Evolutionary conservation across 306 rosid species (phyloP), one percentile per base, ranked within the genome.

Genomic region (Medicago lupulina): DNA sequence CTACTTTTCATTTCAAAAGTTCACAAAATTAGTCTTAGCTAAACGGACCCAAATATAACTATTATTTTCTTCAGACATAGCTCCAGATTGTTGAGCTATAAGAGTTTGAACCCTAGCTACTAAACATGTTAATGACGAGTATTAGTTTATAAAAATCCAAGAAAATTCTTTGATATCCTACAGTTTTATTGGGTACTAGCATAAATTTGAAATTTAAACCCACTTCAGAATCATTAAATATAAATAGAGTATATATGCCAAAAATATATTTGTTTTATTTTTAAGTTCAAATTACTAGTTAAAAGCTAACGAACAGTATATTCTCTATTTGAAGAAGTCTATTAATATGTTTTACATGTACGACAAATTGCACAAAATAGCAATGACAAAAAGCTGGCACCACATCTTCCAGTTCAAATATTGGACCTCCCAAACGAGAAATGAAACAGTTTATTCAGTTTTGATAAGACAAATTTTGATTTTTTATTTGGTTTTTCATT

Each of bases 371-470:
- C 58, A 76, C 10, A 72, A 39, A 58, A 19, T 10, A 17, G 19
- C 53, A 36, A 62, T 21, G 39, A 59, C 6, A 46, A 34, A 46
- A 19, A 5, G 31, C 16, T 0, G 11, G 55, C 55, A 39, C 46
- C 18, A n/a, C 61, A 71, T 18, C 73, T 25, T 19, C 28, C 28
- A 50, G 15, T 4, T n/a, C 15, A 23, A 54, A 63, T 19, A 51
- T 15, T 49, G 41, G 57, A 34, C 9, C 13, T 14, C 36, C 53
- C 16, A 16, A 71, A 16, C 47, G 3, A 39, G n/a, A 70, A 70
- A 25, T 41, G 67, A 70, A 70, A 70, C 51, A 54, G 14, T 69
- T 41, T 44, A 61, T 81, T 74, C 73, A 19, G 68, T 64, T 81
- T 9, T 43, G 68, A 23, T 19, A 39, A 70, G 39, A 28, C 39